These are phyloP conservation scores for Selaginella moellendorffii DNA, from an alignment of 75 land plant species.

Conservation along the genomic window DNA sequence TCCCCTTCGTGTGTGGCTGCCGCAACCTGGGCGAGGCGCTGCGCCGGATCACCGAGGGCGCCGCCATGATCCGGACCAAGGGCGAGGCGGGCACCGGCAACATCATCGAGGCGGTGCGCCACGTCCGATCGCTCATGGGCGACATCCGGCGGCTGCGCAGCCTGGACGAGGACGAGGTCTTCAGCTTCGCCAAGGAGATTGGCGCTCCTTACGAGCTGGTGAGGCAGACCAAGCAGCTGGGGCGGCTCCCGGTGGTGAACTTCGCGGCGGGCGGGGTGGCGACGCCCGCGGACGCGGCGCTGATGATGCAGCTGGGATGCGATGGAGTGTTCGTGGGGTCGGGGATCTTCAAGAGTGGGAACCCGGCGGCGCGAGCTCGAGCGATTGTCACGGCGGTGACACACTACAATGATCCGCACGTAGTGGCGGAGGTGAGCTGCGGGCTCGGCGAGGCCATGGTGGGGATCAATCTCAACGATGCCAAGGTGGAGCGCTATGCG, in stretches of 20 bases:
- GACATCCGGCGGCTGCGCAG: conserved; percentile 38
- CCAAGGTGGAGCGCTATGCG: conserved; percentile 69
- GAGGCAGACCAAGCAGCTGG: conserved; percentile 28
- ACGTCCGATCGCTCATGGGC: conserved; percentile 19
- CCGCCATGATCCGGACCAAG: conserved; percentile 36
- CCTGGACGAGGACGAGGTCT: conserved; percentile 70
- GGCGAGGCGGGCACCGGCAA: neutral
- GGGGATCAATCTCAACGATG: conserved; percentile 71
- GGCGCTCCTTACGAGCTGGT: conserved; percentile 6
- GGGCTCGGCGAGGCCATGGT: conserved; percentile 43
- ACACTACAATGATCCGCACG: conserved; percentile 44
- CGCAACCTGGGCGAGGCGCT: conserved; percentile 60
- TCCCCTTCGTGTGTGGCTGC: conserved; percentile 74
- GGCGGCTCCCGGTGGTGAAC: conserved; percentile 71
- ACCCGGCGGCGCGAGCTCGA: conserved; percentile 49
- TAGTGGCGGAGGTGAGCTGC: conserved; percentile 26
- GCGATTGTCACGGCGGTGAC: conserved; percentile 59
- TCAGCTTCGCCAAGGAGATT: conserved; percentile 50
- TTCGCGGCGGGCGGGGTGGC: conserved; percentile 81
- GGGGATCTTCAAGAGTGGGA: conserved; percentile 86
- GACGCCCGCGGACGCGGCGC: conserved; percentile 29
- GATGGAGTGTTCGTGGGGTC: conserved; percentile 94
- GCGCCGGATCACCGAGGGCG: conserved; percentile 52
- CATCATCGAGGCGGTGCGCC: conserved; percentile 6
- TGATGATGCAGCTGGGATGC: conserved; percentile 43